A percentile compares a stretch with the other conserved stretches of the same genome.
Conservation (phyloP, 2,329 filamentous ascomycete species). For the Colletotrichum sidae region DNA sequence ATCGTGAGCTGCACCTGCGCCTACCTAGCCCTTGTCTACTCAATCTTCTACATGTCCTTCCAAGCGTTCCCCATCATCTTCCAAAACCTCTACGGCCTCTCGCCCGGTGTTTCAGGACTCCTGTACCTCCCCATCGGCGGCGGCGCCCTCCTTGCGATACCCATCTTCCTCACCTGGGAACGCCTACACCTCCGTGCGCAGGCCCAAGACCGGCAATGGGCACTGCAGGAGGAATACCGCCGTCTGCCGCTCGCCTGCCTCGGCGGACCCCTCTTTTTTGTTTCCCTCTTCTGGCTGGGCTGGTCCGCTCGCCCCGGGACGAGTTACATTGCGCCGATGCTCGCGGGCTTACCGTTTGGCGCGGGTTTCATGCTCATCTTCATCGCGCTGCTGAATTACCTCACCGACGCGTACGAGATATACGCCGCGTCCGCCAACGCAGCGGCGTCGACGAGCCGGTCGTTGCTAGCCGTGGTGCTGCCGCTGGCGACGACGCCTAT, state of each 20-base stretch:
- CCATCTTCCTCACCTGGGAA: conserved; percentile 70
- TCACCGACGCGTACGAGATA: conserved; percentile 75
- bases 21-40: conserved; percentile 79
- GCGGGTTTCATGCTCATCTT: conserved; percentile 72
- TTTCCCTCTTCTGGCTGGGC: conserved; percentile 71
- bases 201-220: conserved; percentile 62
- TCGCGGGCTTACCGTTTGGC: conserved; percentile 72
- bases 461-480: conserved; percentile 52
- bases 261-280: conserved; percentile 72
- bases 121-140: conserved; percentile 76
- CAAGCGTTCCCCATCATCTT: conserved; percentile 81
- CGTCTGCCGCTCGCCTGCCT: conserved; percentile 78
- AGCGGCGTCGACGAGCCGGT: conserved; percentile 38
- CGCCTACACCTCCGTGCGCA: conserved; percentile 46
- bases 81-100: conserved; percentile 70
- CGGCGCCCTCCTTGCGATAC: conserved; percentile 69
- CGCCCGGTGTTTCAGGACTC: conserved; percentile 72
- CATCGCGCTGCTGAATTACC: conserved; percentile 72
- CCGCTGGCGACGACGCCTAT: conserved; percentile 66
- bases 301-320: conserved; percentile 64
- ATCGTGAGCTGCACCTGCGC: conserved; percentile 77
- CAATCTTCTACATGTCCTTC: conserved; percentile 78
- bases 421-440: conserved; percentile 57
- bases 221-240: conserved; percentile 72
- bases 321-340: conserved; percentile 66